phyloP scores from a whole-genome alignment of 2,329 filamentous ascomycete species.

The Epichloe uncinata region DNA sequence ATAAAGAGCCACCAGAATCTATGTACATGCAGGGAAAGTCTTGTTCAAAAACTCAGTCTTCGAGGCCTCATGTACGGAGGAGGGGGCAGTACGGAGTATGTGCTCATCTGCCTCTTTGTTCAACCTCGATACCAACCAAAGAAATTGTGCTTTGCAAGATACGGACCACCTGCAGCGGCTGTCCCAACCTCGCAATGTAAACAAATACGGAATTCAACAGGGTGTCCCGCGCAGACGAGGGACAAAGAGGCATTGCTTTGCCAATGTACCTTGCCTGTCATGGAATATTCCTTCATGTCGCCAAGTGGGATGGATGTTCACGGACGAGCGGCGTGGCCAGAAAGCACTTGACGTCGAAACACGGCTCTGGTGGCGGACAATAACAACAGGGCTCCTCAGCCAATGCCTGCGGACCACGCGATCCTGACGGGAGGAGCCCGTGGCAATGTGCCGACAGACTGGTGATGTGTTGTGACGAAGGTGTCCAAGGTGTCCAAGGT shows the following conservation, averaged over 20 bases:
- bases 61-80: no score
- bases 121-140: not conserved
- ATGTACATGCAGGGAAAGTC: no score
- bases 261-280: not conserved
- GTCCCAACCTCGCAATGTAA: not conserved
- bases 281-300: not conserved
- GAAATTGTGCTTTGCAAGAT: not conserved
- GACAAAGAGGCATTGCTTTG: not conserved
- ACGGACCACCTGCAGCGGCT: not conserved
- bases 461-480: no score
- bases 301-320: not conserved
- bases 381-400: conserved; percentile 8
- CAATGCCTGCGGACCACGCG: conserved; percentile 21
- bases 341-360: not conserved
- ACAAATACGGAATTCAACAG: not conserved
- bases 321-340: not conserved
- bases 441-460: conserved; percentile 10
- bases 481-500: not conserved
- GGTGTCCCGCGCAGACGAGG: not conserved
- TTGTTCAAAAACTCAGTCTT: no score
- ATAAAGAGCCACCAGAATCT: no score
- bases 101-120: not conserved
- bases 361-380: not conserved
- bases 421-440: conserved; percentile 14
- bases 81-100: not conserved